Percentiles rank a stretch among this genome's conserved stretches.
These are phyloP conservation scores for Trifolium fragiferum DNA, from an alignment of 306 rosid species.

Conservation along the genomic window DNA sequence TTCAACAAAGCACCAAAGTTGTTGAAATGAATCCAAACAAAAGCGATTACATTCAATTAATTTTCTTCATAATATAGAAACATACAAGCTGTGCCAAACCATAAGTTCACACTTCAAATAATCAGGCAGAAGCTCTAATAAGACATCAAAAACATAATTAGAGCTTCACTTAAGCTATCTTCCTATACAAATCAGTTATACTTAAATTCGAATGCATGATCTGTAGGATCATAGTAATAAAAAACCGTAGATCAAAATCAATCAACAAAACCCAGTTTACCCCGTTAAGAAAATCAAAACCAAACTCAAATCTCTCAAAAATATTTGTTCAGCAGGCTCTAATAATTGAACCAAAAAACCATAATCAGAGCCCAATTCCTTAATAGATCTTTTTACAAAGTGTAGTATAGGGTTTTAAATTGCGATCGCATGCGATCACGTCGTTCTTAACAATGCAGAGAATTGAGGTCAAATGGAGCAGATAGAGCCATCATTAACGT, in stretches of 20 bases:
- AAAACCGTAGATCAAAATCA: constrained; percentile 14
- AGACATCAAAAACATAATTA: constrained; percentile 43
- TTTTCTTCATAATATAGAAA: constrained; percentile 11
- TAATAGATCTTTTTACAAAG: not conserved
- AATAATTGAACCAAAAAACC: constrained; percentile 41
- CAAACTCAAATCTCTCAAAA: constrained; percentile 8
- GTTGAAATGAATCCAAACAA: no score
- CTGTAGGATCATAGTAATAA: constrained; percentile 4
- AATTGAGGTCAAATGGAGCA: not conserved
- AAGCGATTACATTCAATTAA: no score
- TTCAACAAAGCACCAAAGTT: no score
- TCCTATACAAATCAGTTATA: constrained; percentile 48
- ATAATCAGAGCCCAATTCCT: constrained; percentile 39
- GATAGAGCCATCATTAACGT: not conserved
- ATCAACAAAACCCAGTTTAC: constrained; percentile 19
- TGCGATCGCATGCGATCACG: not conserved
- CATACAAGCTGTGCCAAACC: constrained; percentile 30
- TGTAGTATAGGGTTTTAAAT: not conserved
- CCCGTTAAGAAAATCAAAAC: constrained; percentile 5
- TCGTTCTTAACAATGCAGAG: not conserved
- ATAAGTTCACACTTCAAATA: constrained; percentile 23
- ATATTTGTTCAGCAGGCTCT: constrained; percentile 20
- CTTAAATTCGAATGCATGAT: constrained; percentile 15
- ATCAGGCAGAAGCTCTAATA: constrained; percentile 42
- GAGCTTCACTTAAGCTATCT: constrained; percentile 31